A percentile compares a stretch with the other conserved stretches of the same genome.
These are phyloP conservation scores for Falciphora oryzae DNA, from an alignment of 2,329 filamentous ascomycete genomes.

Conservation along the genomic window DNA sequence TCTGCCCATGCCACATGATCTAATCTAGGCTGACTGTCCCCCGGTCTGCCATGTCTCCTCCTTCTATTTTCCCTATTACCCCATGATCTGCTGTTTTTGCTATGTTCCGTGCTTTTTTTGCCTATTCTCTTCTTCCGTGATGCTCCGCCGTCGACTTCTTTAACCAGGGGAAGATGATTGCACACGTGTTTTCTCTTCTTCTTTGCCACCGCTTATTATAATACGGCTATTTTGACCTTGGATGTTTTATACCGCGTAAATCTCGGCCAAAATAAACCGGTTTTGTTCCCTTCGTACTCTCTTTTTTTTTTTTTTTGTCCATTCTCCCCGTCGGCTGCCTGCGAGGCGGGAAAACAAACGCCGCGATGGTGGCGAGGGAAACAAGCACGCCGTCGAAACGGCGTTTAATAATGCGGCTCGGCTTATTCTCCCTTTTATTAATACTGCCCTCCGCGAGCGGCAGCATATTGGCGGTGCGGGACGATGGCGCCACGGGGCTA, in stretches of 20 bases:
- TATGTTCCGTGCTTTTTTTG: conserved; percentile 15
- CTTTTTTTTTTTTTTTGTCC: not conserved
- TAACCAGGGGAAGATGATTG: conserved; percentile 13
- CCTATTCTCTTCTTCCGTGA: conserved; percentile 19
- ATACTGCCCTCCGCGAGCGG: conserved; percentile 6
- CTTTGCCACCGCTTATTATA: not conserved
- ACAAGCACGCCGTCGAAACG: conserved; percentile 4
- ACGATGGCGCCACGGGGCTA: not conserved
- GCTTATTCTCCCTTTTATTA: conserved; percentile 1
- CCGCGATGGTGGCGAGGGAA: not conserved
- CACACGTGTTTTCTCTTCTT: conserved; percentile 10
- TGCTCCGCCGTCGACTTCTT: conserved; percentile 13
- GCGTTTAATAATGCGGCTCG: not conserved
- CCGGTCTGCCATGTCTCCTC: not conserved
- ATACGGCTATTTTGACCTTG: not conserved
- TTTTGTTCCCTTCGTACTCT: not conserved
- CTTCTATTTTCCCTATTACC: conserved; percentile 14
- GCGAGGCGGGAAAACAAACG: not conserved
- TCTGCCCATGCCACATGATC: conserved; percentile 9
- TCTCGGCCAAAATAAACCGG: not conserved
- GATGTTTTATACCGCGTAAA: conserved; percentile 6
- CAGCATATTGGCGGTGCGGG: not conserved
- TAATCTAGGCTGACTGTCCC: not conserved
- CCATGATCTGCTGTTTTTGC: conserved; percentile 19
- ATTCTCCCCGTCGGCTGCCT: not conserved